A percentile compares a stretch with the other conserved stretches of the same genome.
Conservation (phyloP, 441 rosid genomes). For the Aleurites moluccanus region DNA sequence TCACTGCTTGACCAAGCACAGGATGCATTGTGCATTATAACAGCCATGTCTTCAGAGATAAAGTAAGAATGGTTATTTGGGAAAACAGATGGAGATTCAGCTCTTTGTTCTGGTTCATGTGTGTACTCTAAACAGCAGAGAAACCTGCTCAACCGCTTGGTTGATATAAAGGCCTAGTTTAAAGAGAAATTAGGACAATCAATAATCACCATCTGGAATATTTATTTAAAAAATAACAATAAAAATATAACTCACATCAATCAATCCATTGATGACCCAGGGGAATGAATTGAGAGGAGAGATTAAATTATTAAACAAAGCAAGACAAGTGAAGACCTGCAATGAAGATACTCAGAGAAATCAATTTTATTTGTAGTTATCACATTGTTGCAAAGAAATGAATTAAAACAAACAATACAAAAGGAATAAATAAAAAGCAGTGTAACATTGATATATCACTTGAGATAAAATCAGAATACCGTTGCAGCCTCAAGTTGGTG, state of each 20-base stretch:
- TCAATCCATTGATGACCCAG: constrained; percentile 95
- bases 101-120: constrained; percentile 28
- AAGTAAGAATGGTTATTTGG: constrained; percentile 35
- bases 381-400: not conserved
- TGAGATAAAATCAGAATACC: constrained; percentile 41
- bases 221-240: constrained; percentile 19
- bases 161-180: constrained; percentile 82
- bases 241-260: constrained; percentile 69
- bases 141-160: constrained; percentile 76
- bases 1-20: constrained; percentile 67
- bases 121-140: constrained; percentile 59
- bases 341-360: constrained; percentile 27
- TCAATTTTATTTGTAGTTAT: constrained; percentile 20
- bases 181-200: constrained; percentile 19
- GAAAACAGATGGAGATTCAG: constrained; percentile 27
- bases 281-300: constrained; percentile 97
- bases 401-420: not conserved
- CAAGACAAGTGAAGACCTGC: constrained; percentile 97
- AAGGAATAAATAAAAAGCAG: constrained; percentile 1
- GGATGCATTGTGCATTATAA: constrained; percentile 59
- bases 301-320: constrained; percentile 81
- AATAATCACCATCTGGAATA: constrained; percentile 12
- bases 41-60: constrained; percentile 46
- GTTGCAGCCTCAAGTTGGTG: constrained; percentile 95
- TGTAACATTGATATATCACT: not conserved